These are phyloP conservation scores for Phytopythium chamaehyphon DNA, from an alignment of 352 stramenopile genomes.

Conservation along the genomic window DNA sequence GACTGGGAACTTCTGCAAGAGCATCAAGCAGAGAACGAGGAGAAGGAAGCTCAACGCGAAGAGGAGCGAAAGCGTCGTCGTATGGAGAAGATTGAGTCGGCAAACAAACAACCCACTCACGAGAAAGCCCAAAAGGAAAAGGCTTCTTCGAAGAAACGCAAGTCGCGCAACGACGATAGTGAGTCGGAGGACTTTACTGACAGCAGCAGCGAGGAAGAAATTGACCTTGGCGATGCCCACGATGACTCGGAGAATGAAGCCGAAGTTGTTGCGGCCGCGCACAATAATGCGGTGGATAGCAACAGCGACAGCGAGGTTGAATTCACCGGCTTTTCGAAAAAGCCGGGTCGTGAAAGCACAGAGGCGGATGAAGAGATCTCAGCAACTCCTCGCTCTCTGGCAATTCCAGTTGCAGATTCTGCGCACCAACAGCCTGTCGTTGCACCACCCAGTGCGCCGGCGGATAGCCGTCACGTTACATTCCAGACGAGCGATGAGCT, in stretches of 20 bases:
- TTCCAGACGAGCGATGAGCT: conserved; percentile 11
- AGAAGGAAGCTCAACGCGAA: conserved; percentile 63
- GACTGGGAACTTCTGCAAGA: conserved; percentile 94
- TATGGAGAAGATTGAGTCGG: conserved; percentile 56
- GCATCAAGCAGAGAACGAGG: conserved; percentile 72
- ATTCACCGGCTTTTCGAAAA: conserved; percentile 7
- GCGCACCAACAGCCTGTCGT: no score
- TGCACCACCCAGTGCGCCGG: no score
- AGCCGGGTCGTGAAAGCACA: background rate
- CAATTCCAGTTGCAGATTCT: background rate
- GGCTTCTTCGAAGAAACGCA: conserved; percentile 28
- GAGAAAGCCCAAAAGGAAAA: conserved; percentile 22
- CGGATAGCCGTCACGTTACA: conserved; percentile 2
- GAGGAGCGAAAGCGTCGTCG: conserved; percentile 75
- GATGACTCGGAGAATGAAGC: conserved; percentile 20
- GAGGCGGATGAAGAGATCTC: conserved; percentile 10
- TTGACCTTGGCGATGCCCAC: conserved; percentile 19
- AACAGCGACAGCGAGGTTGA: conserved; percentile 23
- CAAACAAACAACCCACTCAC: conserved; percentile 21
- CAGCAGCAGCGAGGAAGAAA: conserved; percentile 25
- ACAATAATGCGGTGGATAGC: conserved; percentile 4
- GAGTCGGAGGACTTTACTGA: conserved; percentile 35
- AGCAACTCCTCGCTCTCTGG: background rate
- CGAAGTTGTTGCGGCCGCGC: background rate
- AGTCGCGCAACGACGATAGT: conserved; percentile 34